These are phyloP conservation scores for Flaveria trinervia DNA, from an alignment of 129 eudicot species.

Conservation along the genomic window DNA sequence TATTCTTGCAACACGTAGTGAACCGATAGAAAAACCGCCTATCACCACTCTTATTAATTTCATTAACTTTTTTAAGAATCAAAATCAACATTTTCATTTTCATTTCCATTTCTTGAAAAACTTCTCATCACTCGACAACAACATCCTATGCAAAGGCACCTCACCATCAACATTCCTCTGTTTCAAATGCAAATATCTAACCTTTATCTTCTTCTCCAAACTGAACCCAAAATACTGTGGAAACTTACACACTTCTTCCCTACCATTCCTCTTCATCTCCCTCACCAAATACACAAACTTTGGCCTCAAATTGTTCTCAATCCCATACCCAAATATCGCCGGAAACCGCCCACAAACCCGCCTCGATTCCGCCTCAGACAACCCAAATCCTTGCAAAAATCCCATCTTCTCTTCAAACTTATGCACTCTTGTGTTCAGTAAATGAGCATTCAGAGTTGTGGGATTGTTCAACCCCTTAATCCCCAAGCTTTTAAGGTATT, in stretches of 20 bases:
- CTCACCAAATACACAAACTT: conserved; percentile 48
- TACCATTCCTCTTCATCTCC: conserved; percentile 49
- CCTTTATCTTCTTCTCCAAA: conserved; percentile 47
- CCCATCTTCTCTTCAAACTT: conserved; percentile 45
- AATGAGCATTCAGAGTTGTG: conserved; percentile 58
- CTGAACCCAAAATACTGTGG: conserved; percentile 72
- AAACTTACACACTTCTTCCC: conserved; percentile 51
- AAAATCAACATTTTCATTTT: background rate
- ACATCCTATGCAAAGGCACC: conserved; percentile 48
- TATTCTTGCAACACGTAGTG: no score
- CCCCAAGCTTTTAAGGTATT: conserved; percentile 40
- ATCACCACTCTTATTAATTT: no score
- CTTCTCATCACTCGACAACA: conserved; percentile 54
- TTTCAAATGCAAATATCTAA: conserved; percentile 55
- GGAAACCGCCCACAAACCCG: conserved; percentile 57
- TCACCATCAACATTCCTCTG: conserved; percentile 40
- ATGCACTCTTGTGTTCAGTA: conserved; percentile 47
- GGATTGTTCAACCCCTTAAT: conserved; percentile 44
- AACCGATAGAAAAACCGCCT: no score
- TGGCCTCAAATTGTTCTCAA: conserved; percentile 45
- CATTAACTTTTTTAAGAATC: no score
- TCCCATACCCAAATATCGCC: conserved; percentile 63
- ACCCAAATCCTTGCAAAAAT: conserved; percentile 47
- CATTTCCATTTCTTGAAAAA: conserved; percentile 65
- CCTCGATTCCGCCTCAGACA: conserved; percentile 42